A percentile compares a stretch with the other conserved stretches of the same genome.
These are phyloP conservation scores for Scolecobasidium constrictum DNA, from an alignment of 2,329 filamentous ascomycete species.

Conservation along the genomic window DNA sequence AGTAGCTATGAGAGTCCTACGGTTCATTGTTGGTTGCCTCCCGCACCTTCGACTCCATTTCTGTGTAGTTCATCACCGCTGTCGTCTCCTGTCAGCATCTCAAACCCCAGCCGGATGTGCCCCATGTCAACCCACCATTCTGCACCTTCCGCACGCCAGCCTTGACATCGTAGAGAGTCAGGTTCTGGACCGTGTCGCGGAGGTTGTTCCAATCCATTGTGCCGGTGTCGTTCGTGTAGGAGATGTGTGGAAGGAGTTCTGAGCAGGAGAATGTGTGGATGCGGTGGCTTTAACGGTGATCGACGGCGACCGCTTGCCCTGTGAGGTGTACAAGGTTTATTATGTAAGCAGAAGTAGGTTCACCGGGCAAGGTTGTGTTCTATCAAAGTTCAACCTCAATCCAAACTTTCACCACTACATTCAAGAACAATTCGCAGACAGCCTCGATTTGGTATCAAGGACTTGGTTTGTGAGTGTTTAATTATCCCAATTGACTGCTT, in stretches of 20 bases:
- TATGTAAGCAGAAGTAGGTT: no score
- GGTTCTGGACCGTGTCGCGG: constrained; percentile 78
- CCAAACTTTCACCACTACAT: no score
- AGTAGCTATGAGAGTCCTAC: constrained; percentile 3
- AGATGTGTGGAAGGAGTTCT: neutral
- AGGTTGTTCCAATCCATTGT: constrained; percentile 76
- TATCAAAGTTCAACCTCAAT: no score
- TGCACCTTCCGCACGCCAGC: constrained; percentile 90
- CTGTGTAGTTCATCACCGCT: constrained; percentile 98
- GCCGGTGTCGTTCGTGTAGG: neutral
- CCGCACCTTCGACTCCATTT: constrained; percentile 64
- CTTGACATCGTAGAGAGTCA: constrained; percentile 92
- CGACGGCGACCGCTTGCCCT: no score
- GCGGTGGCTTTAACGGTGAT: no score
- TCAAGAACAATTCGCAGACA: no score
- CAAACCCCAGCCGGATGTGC: neutral
- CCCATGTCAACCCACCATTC: constrained; percentile 59
- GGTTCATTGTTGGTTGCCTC: constrained; percentile 11
- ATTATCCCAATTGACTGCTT: no score
- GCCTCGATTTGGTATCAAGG: no score
- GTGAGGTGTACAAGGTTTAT: no score
- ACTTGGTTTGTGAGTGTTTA: no score
- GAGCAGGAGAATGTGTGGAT: neutral
- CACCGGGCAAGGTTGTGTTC: no score
- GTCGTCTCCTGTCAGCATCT: neutral